phyloP scores from a whole-genome alignment of 2,329 filamentous ascomycete species.

The Dendryphion nanum region DNA sequence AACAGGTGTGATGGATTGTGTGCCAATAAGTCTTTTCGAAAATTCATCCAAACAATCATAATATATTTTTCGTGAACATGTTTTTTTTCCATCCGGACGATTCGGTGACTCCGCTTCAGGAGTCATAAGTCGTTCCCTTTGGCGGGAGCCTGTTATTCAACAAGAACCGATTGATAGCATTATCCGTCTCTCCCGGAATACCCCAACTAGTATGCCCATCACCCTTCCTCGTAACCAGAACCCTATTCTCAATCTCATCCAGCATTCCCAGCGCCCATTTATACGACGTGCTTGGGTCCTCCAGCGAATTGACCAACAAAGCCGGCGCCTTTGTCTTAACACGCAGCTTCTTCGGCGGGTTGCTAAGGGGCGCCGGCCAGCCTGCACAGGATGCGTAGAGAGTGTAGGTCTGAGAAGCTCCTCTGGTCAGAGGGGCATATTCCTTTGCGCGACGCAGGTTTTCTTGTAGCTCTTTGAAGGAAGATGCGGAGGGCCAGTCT shows the following conservation, averaged over 20 bases:
- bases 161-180: too few species aligned
- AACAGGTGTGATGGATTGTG: too few species aligned
- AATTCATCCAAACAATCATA: too few species aligned
- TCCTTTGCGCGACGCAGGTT: conserved; percentile 28
- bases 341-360: conserved; percentile 33
- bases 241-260: conserved; percentile 27
- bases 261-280: conserved; percentile 35
- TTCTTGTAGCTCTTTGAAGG: conserved; percentile 11
- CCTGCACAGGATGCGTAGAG: conserved; percentile 40
- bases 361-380: conserved; percentile 39
- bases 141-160: too few species aligned
- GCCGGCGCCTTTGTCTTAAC: conserved; percentile 27
- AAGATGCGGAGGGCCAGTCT: conserved; percentile 37
- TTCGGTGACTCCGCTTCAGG: too few species aligned
- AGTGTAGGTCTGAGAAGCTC: conserved; percentile 35
- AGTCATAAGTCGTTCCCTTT: too few species aligned
- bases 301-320: conserved; percentile 40
- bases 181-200: conserved; percentile 30
- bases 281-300: conserved; percentile 43
- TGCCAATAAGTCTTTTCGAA: too few species aligned
- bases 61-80: too few species aligned
- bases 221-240: conserved; percentile 42
- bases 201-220: conserved; percentile 42
- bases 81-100: too few species aligned
- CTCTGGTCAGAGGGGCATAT: conserved; percentile 37